A percentile compares a stretch with the other conserved stretches of the same genome.
phyloP scores from a whole-genome alignment of 2,329 filamentous ascomycete genomes.

The Verticillium isaacii region DNA sequence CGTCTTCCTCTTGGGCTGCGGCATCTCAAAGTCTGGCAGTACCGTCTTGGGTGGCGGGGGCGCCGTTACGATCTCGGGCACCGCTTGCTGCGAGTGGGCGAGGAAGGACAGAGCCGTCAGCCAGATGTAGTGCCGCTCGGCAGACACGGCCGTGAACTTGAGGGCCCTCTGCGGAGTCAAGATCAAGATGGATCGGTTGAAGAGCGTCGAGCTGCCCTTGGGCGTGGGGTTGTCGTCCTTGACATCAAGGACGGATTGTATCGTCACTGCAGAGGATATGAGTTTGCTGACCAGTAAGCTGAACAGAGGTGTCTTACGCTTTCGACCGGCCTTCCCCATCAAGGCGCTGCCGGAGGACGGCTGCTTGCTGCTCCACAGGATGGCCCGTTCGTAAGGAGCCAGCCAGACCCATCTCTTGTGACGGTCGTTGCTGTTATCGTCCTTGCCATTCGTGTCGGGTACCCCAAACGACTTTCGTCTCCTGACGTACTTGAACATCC shows the following conservation, averaged over 20 bases:
- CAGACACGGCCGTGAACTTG: slow-evolving; percentile 82
- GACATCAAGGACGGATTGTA: slow-evolving; percentile 95
- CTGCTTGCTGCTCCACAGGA: slow-evolving; percentile 98
- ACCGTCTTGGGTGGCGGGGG: slow-evolving; percentile 46
- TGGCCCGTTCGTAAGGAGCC: slow-evolving; percentile 89
- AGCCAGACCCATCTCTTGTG: slow-evolving; percentile 99
- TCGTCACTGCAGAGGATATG: slow-evolving; percentile 58
- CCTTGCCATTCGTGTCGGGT: slow-evolving; percentile 56
- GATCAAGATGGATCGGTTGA: slow-evolving; percentile 92
- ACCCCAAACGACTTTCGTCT: slow-evolving; percentile 88
- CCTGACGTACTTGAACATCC: slow-evolving; percentile 90
- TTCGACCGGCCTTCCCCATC: slow-evolving; percentile 90
- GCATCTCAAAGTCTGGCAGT: slow-evolving; percentile 46
- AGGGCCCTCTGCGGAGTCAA: slow-evolving; percentile 88
- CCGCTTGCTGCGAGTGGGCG: slow-evolving; percentile 78
- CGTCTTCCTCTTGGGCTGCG: slow-evolving; percentile 38
- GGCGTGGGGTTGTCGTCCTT: slow-evolving; percentile 88
- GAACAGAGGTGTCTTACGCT: slow-evolving; percentile 58
- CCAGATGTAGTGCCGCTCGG: slow-evolving; percentile 92
- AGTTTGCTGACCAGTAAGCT: slow-evolving; percentile 22
- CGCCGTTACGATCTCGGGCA: slow-evolving; percentile 65
- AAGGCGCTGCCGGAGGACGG: slow-evolving; percentile 81
- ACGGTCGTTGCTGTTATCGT: slow-evolving; percentile 70
- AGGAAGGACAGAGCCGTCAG: slow-evolving; percentile 91
- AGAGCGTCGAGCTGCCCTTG: slow-evolving; percentile 61